A percentile compares a stretch with the other conserved stretches of the same genome.
phyloP scores from a whole-genome alignment of 106 monocot species.

The Acanthochlamys bracteata region DNA sequence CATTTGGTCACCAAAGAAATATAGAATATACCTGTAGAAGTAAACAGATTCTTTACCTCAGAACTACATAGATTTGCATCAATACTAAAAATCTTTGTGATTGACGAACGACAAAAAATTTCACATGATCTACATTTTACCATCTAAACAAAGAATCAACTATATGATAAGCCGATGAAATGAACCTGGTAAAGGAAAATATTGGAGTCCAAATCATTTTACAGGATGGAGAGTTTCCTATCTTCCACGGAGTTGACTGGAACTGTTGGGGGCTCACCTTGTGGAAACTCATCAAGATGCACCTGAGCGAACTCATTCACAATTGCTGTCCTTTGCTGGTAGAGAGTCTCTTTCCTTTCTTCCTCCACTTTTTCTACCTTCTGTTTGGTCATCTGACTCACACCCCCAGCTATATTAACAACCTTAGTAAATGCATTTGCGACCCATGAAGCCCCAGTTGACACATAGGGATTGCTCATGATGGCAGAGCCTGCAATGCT shows the following conservation, averaged over 20 bases:
- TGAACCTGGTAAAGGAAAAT: background rate
- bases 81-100: too few relatives aligned
- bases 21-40: too few relatives aligned
- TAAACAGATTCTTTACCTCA: too few relatives aligned
- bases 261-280: conserved; percentile 33
- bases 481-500: conserved; percentile 43
- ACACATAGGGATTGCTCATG: conserved; percentile 60
- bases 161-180: background rate
- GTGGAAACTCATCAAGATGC: conserved; percentile 37
- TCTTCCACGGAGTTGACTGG: conserved; percentile 29
- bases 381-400: conserved; percentile 57
- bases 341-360: conserved; percentile 45
- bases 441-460: conserved; percentile 66
- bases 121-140: too few relatives aligned
- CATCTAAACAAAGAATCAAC: background rate
- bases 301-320: conserved; percentile 38
- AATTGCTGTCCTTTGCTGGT: conserved; percentile 35
- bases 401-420: conserved; percentile 56
- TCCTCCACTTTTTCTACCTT: conserved; percentile 64
- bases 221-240: conserved; percentile 16
- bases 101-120: too few relatives aligned
- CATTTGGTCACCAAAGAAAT: too few relatives aligned
- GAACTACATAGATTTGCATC: too few relatives aligned
- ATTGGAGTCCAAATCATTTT: background rate
- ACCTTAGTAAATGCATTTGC: conserved; percentile 45